phyloP scores from a whole-genome alignment of 208 protist genomes.

The Leishmania guyanensis region DNA sequence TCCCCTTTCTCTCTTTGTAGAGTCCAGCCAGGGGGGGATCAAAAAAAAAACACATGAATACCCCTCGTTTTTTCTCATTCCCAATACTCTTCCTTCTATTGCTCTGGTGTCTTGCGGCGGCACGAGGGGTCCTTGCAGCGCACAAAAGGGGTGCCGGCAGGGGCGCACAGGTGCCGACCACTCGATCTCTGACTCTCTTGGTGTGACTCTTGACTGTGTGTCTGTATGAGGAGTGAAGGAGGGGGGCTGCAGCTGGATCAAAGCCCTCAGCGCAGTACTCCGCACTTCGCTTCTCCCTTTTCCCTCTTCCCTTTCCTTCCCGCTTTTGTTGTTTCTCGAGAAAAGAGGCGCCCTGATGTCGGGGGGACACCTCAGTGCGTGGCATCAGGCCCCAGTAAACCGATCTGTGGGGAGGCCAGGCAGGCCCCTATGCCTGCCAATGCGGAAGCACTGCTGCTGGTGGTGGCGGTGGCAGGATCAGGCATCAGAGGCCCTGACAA shows the following conservation, averaged over 20 bases:
- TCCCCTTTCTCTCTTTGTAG: background rate
- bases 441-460: no score
- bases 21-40: background rate
- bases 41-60: background rate
- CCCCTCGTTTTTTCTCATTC: background rate
- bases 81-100: background rate
- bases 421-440: no score
- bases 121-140: background rate
- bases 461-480: no score
- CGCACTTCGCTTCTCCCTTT: background rate
- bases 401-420: no score
- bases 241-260: background rate
- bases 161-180: background rate
- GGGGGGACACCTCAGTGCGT: no score
- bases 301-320: background rate
- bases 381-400: no score
- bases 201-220: background rate
- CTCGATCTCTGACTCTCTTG: background rate
- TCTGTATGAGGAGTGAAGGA: background rate
- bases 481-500: no score
- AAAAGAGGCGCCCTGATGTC: background rate
- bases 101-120: background rate
- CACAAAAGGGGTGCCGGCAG: background rate
- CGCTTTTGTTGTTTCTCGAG: background rate
- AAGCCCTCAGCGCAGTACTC: background rate